Evolutionary conservation across 768 basidiomycete species (phyloP), one percentile per base, ranked within the genome.

Genomic region (Suillus occidentalis): DNA sequence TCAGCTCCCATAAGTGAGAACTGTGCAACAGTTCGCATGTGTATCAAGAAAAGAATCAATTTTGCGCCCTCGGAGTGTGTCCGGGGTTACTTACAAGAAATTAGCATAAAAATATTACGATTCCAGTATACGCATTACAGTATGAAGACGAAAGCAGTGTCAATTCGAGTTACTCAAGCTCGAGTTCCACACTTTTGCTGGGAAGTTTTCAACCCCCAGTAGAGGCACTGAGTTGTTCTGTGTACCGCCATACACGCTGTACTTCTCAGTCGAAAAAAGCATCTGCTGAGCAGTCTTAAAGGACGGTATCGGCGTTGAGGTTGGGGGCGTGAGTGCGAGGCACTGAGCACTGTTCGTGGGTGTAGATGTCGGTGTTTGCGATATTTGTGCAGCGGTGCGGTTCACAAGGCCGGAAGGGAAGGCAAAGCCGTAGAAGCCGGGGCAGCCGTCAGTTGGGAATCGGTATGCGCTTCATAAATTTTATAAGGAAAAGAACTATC

Each of bases 381-480:
- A 60, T 6, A 73, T 67, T 31, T 72, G 68, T 14, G 66, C 37
- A 6, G 65, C 16, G 2, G 72, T 74, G 18, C 66, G 65, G 40
- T 73, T 72, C 42, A 70, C n/a, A 6, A 67, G 59, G 49, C 72
- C 68, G 2, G 73, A 72, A 3, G 68, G 73, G 42, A 75, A 75
- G 6, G 72, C 72, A 34, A 74, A 74, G 22, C 70, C 68, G 37
- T 71, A 73, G 65, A 65, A 75, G 45, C 68, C 73, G 10, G 73
- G 72, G 55, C 73, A 75, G 28, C 61, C 64, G 28, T 49, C 70
- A 34, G 73, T 73, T 20, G 72, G 72, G 58, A 73, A 74, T 28
- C 73, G 73, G 40, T 75, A 73, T 5, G 73, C 72, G 55, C 72
- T 73, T 49, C 18, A 53, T 14, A 59, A n/a, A 34, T 20, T 20